Percentiles rank a stretch among this genome's conserved stretches.
These are phyloP conservation scores for Chrysoporthe austroafricana DNA, from an alignment of 2,329 filamentous ascomycete genomes.

Conservation along the genomic window DNA sequence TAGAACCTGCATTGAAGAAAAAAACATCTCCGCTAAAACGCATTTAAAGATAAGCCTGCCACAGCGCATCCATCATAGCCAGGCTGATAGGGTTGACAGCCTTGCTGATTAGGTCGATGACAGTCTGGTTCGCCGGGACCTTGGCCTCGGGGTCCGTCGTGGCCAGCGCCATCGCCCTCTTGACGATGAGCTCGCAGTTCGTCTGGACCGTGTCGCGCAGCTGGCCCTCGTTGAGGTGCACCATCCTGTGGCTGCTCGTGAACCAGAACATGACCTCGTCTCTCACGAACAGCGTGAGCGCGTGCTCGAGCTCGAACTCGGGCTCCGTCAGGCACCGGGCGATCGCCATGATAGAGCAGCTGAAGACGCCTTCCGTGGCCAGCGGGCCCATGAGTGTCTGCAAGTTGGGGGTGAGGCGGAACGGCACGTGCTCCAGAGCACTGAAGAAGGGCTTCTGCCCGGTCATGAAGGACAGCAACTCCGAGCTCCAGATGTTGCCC, in stretches of 20 bases:
- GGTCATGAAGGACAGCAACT: constrained; percentile 90
- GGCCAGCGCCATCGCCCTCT: constrained; percentile 83
- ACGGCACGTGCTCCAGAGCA: constrained; percentile 93
- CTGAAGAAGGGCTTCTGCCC: constrained; percentile 85
- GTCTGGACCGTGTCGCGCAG: constrained; percentile 65
- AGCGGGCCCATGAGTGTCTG: constrained; percentile 96
- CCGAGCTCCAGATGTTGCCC: constrained; percentile 95
- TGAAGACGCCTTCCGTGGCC: constrained; percentile 94
- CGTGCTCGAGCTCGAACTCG: constrained; percentile 88
- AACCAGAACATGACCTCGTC: constrained; percentile 99
- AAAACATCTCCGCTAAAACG: not conserved
- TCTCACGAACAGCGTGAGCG: constrained; percentile 90
- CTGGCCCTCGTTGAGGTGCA: constrained; percentile 62
- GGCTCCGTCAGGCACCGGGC: constrained; percentile 91
- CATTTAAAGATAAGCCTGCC: constrained; percentile 89
- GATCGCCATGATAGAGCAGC: constrained; percentile 94
- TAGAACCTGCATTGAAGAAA: not conserved
- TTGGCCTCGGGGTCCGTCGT: constrained; percentile 74
- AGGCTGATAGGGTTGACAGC: constrained; percentile 91
- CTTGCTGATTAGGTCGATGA: constrained; percentile 91
- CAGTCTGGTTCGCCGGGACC: constrained; percentile 93
- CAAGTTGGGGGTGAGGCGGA: constrained; percentile 94
- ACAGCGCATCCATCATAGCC: constrained; percentile 85
- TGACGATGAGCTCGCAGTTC: constrained; percentile 91
- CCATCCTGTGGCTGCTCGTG: constrained; percentile 71